Evolutionary conservation across 2,329 filamentous ascomycete genomes (phyloP), one percentile per base, ranked within the genome.

Genomic region (Colletotrichum lupini): DNA sequence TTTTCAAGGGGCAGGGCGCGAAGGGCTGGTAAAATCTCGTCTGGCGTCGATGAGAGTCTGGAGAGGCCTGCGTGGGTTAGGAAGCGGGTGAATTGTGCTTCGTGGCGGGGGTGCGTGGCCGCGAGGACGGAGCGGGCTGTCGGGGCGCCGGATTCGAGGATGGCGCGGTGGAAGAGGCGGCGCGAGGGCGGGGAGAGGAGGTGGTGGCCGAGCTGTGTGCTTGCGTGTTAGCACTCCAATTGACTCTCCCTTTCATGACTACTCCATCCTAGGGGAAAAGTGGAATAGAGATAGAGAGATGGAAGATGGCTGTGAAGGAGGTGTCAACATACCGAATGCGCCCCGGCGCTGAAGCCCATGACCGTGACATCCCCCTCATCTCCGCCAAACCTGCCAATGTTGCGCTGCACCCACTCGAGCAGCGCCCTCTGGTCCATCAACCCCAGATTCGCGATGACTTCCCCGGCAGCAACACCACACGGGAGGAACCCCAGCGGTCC

Each of bases 401-500:
- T 92, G 30, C 87, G 83, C 74, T 85, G 83, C 30, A 93, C 87
- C 92, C 91, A 93, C 68, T 85, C 81, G 26, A 93, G 82, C 14
- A 89, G 83, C 16, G 87, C 77, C 72, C 87, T 85, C 80, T 93
- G 91, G 77, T 93, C 92, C 75, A 86, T 85, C 73, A 93, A 81
- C 1, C 92, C 92, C 24, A 92, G 80, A 76, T 94, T 95, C 65
- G 92, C 82, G 52, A 89, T 76, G 0, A 89, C 91, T 64, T 87
- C 87, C 42, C 86, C 86, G 16, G 85, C 83, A 35, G 89, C 85
- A 67, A 89, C 76, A 11, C 80, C 80, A n/a, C 87, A 91, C 11
- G 89, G 87, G 32, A 94, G 81, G 81, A 96, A 95, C 0, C 94
- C 94, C 77, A 94, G 85, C 5, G 90, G 88, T 2, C 91, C 90